Percentiles rank a stretch among this genome's conserved stretches.
phyloP scores from a whole-genome alignment of 1,284 basidiomycete species.

The Ceraceosorus bombacis region DNA sequence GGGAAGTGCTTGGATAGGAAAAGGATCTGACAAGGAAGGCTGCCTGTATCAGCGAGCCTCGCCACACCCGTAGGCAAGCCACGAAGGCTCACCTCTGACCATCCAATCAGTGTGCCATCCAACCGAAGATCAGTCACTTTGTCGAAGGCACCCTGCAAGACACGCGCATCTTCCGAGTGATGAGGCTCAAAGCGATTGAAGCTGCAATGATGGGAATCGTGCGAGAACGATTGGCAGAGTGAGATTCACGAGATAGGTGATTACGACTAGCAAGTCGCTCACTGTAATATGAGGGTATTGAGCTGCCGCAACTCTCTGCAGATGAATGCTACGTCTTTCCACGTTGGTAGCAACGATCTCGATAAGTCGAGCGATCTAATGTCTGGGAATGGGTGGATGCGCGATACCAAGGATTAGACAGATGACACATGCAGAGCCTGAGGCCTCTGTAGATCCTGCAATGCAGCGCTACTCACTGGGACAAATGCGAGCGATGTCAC shows the following conservation, averaged over 20 bases:
- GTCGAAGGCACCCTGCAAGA: slow-evolving; percentile 2
- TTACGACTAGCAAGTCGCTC: slow-evolving; percentile 20
- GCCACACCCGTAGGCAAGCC: not conserved
- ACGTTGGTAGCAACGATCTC: slow-evolving; percentile 64
- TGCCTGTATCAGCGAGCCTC: not conserved
- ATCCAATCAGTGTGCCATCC: slow-evolving; percentile 65
- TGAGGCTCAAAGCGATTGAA: slow-evolving; percentile 6
- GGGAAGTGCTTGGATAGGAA: slow-evolving; percentile 53
- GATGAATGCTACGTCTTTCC: slow-evolving; percentile 66
- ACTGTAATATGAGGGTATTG: slow-evolving; percentile 70
- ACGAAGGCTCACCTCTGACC: slow-evolving; percentile 57
- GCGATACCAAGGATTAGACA: not conserved
- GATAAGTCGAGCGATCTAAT: slow-evolving; percentile 75
- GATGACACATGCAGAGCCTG: not conserved
- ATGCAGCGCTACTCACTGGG: slow-evolving; percentile 56
- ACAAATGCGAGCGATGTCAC: slow-evolving; percentile 59
- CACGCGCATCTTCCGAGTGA: not conserved
- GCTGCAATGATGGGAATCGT: slow-evolving; percentile 1
- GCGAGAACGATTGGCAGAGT: slow-evolving; percentile 5
- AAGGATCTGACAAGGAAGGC: not conserved
- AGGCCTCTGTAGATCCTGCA: not conserved
- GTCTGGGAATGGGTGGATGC: slow-evolving; percentile 52
- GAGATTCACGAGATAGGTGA: slow-evolving; percentile 12
- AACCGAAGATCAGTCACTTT: slow-evolving; percentile 63
- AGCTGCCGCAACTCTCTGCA: slow-evolving; percentile 60